A percentile compares a stretch with the other conserved stretches of the same genome.
phyloP scores from a whole-genome alignment of 2,329 filamentous ascomycete species.

The Fusarium incarnatum region DNA sequence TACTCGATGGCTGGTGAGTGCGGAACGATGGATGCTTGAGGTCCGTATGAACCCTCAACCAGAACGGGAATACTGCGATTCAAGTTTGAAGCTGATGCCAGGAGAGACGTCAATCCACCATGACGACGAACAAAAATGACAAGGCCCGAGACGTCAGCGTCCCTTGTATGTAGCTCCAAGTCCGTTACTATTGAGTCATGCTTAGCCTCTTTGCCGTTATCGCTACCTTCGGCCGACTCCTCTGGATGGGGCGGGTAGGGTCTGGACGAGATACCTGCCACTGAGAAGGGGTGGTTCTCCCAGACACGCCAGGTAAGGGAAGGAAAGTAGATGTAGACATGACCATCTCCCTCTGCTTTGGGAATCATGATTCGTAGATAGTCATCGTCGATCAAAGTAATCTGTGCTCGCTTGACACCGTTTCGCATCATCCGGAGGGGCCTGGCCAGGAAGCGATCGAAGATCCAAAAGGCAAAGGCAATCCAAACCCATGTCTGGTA shows the following conservation, averaged over 20 bases:
- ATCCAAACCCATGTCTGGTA: background rate
- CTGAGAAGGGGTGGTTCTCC: slow-evolving; percentile 51
- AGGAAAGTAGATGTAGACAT: slow-evolving; percentile 49
- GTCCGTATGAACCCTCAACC: slow-evolving; percentile 46
- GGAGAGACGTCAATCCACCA: slow-evolving; percentile 37
- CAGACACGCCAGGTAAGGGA: slow-evolving; percentile 47
- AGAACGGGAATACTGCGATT: slow-evolving; percentile 42
- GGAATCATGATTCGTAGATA: slow-evolving; percentile 47
- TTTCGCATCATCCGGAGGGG: background rate
- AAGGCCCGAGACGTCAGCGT: slow-evolving; percentile 34
- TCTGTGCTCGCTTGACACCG: slow-evolving; percentile 38
- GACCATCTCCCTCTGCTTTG: slow-evolving; percentile 33
- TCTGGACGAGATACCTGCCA: slow-evolving; percentile 35
- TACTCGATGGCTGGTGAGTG: slow-evolving; percentile 6
- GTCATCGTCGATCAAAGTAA: slow-evolving; percentile 44
- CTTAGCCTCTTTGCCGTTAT: background rate
- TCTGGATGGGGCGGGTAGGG: background rate
- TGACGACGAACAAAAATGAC: slow-evolving; percentile 46
- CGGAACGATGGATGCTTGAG: slow-evolving; percentile 5
- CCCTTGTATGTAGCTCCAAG: slow-evolving; percentile 14
- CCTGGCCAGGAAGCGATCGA: background rate
- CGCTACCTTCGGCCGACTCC: slow-evolving; percentile 10
- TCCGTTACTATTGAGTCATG: background rate
- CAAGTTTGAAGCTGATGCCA: slow-evolving; percentile 22
- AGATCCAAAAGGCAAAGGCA: background rate